Base-by-base conservation (phyloP, 345 rosid genomes). In the Mercurialis annua region DNA sequence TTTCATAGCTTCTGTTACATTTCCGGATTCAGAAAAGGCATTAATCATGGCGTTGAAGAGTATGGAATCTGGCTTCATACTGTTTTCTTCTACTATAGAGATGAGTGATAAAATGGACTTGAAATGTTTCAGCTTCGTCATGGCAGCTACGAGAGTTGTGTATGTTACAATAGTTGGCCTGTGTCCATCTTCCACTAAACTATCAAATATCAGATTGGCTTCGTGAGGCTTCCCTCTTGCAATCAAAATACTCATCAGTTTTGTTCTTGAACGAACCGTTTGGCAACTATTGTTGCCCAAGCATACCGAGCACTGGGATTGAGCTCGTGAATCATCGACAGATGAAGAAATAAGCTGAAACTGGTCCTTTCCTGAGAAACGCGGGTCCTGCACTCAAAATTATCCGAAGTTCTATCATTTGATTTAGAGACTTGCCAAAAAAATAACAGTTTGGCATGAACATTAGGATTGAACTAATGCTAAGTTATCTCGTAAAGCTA, bases 1-100 rank as follows among this genome's bases (percentile, higher is more conserved):
- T 78, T 79, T 79, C 91, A 90, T 83, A 38, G 98, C 96, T 72
- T 89, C 86, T 65, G 84, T 73, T 10, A 89, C 78, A 59, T 89
- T 86, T 65, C 94, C 91, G 24, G 96, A 86, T 74, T 93, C 97
- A 27, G 92, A 84, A 30, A 87, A 83, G n/a, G 92, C 92, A 68
- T 90, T 93, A 71, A 93, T 93, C 77, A 89, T 83, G 53, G 97
- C 86, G 62, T 93, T 90, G 86, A 87, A 93, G 80, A 93, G 88
- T 65, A 93, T 88, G 17, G 96, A 78, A 75, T 93, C 97, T 0
- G 96, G 97, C 78, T 86, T 83, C 73, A 83, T 69, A 15, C 94
- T 94, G 18, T 78, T 80, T 71, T 82, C 81, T 81, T 93, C 97
- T 73, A 93, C 78, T 80, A 84, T 70, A 61, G 84, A 79, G 68